phyloP scores from a whole-genome alignment of 2,329 filamentous ascomycete species.

The Colletotrichum kahawae region DNA sequence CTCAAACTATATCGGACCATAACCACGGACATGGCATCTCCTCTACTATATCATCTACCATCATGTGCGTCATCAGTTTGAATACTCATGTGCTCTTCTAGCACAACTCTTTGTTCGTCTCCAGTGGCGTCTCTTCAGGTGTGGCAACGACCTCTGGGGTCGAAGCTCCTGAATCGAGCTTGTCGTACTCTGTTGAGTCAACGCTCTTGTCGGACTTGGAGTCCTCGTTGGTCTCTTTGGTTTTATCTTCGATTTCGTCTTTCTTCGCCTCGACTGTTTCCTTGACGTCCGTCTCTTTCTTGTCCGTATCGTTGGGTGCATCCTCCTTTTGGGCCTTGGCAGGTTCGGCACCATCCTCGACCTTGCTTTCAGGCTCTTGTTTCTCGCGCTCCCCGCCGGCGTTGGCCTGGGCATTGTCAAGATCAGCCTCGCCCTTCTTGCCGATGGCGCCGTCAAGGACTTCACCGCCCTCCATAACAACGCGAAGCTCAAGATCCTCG shows the following conservation, averaged over 20 bases:
- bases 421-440: constrained; percentile 58
- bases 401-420: constrained; percentile 63
- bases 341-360: background rate
- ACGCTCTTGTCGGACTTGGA: constrained; percentile 20
- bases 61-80: background rate
- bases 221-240: constrained; percentile 15
- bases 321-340: background rate
- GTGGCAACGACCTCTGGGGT: constrained; percentile 25
- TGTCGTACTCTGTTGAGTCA: constrained; percentile 21
- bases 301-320: background rate
- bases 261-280: background rate
- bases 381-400: constrained; percentile 50
- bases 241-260: background rate
- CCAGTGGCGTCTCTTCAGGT: constrained; percentile 34
- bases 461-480: constrained; percentile 61
- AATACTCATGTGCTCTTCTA: background rate
- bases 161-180: constrained; percentile 19
- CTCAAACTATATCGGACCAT: background rate
- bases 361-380: constrained; percentile 29
- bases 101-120: constrained; percentile 28
- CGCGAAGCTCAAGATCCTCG: constrained; percentile 55
- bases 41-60: background rate
- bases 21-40: background rate
- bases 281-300: background rate
- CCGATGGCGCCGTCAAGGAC: constrained; percentile 62